Base-by-base conservation (phyloP, 2,329 filamentous ascomycete species). In the Zalaria sp. region DNA sequence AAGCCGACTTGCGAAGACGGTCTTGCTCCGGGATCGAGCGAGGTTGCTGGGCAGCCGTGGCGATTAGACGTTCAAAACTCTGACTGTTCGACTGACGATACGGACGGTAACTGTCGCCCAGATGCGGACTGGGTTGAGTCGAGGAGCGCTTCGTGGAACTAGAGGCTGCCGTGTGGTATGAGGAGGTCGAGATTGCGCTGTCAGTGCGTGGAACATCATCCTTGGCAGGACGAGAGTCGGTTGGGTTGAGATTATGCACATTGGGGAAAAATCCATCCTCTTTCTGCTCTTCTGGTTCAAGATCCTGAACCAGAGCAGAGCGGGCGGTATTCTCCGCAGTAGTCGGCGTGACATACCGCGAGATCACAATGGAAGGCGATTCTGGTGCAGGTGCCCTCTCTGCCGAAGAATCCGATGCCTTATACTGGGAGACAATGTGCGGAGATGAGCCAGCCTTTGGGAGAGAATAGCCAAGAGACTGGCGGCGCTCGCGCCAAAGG, bases 321-420 rank as follows among this genome's bases (percentile, higher is more conserved):
- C 44, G 46, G 26, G 40, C 37, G 8, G 42, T 43, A 10, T 43
- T 41, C 7, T 48, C 46, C 9, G 46, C 40, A 10, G 40, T 35
- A 27, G 44, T 42, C 4, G 47, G 47, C 4, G 57, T 60, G 38
- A 57, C 51, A 43, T 58, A 57, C 4, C 56, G 50, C 10, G 56
- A 57, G 5, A 60, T 51, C 1, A 58, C 49, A n/a, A 60, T 57
- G 6, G 50, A 45, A 6, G 57, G 56, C 4, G 53, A 51, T 9
- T 47, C 37, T 5, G 27, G 29, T 7, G 29, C 7, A 27, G 4
- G 11, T 3, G 25, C 36, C 36, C 27, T 11, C 25, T 25, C 10
- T 25, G 18, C 18, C 18, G 18, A 18, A 18, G 18, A 18, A 18
- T 18, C 18, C 18, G 36, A 25, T 38, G 11, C 11, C 36, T 11